phyloP scores from a whole-genome alignment of 805 yeast species.

The Maudiozyma bulderi region DNA sequence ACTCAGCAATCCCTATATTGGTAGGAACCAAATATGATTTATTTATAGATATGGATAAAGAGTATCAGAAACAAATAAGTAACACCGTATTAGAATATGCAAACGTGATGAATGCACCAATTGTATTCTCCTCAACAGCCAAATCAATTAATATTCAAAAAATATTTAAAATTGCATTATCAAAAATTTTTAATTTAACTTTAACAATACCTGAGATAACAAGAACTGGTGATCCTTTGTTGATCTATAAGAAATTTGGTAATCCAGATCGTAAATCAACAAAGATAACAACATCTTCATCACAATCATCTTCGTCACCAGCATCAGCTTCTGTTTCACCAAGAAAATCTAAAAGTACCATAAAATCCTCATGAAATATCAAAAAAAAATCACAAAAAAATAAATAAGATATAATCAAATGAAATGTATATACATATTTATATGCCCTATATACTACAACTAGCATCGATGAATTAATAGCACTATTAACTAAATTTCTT shows the following conservation, averaged over 20 bases:
- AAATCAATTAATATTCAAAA: constrained; percentile 88
- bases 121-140: constrained; percentile 82
- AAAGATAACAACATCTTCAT: background rate
- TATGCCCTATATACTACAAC: too few relatives aligned
- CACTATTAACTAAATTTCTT: too few relatives aligned
- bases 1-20: constrained; percentile 80
- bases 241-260: constrained; percentile 43
- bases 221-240: constrained; percentile 81
- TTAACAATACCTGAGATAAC: constrained; percentile 74
- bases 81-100: constrained; percentile 76
- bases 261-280: constrained; percentile 1
- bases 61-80: constrained; percentile 75
- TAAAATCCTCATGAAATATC: background rate
- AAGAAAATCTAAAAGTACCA: background rate
- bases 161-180: constrained; percentile 79
- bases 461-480: too few relatives aligned
- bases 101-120: constrained; percentile 70
- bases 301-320: background rate
- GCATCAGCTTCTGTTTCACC: background rate
- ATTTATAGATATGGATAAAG: constrained; percentile 63
- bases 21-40: constrained; percentile 89
- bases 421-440: too few relatives aligned
- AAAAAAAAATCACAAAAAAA: background rate
- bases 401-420: background rate
- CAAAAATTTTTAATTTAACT: constrained; percentile 81